Evolutionary conservation across 2,329 filamentous ascomycete genomes (phyloP).

Genomic region (Trichoderma koningii): DNA sequence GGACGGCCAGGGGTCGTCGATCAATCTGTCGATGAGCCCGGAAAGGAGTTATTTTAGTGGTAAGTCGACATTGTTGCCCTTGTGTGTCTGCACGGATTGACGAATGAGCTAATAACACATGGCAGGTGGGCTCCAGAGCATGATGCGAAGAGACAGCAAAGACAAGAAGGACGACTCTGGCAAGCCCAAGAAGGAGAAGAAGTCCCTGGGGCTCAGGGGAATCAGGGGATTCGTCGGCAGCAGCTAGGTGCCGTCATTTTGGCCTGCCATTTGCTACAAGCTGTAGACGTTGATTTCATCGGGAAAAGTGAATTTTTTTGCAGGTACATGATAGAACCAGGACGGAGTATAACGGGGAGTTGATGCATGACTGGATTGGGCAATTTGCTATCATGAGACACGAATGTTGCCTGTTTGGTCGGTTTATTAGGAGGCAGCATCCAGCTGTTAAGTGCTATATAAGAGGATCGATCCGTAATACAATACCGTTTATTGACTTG

Average conservation of each 20-base stretch:
- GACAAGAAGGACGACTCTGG: slow-evolving; percentile 49
- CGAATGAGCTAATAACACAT: slow-evolving; percentile 24
- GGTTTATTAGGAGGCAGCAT: too few relatives aligned
- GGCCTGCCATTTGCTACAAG: not conserved
- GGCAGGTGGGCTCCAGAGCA: slow-evolving; percentile 52
- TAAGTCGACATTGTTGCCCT: slow-evolving; percentile 37
- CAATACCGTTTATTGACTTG: too few relatives aligned
- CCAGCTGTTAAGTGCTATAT: too few relatives aligned
- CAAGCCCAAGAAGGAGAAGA: slow-evolving; percentile 43
- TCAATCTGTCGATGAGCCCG: slow-evolving; percentile 38
- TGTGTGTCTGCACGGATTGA: not conserved
- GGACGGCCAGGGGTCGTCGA: slow-evolving; percentile 37
- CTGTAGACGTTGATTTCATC: not conserved
- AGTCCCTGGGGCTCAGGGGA: slow-evolving; percentile 44
- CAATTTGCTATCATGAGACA: not conserved
- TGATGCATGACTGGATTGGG: not conserved
- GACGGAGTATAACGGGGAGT: not conserved
- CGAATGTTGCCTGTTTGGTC: too few relatives aligned
- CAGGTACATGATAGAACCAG: not conserved
- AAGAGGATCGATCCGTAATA: too few relatives aligned
- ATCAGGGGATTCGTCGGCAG: slow-evolving; percentile 45
- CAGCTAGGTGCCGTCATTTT: not conserved
- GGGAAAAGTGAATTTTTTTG: too few relatives aligned
- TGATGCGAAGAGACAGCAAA: slow-evolving; percentile 51
- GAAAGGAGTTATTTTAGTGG: slow-evolving; percentile 51